These are phyloP conservation scores for Podochytrium sp. DNA, from an alignment of 192 early-diverging fungal genomes.

Conservation along the genomic window DNA sequence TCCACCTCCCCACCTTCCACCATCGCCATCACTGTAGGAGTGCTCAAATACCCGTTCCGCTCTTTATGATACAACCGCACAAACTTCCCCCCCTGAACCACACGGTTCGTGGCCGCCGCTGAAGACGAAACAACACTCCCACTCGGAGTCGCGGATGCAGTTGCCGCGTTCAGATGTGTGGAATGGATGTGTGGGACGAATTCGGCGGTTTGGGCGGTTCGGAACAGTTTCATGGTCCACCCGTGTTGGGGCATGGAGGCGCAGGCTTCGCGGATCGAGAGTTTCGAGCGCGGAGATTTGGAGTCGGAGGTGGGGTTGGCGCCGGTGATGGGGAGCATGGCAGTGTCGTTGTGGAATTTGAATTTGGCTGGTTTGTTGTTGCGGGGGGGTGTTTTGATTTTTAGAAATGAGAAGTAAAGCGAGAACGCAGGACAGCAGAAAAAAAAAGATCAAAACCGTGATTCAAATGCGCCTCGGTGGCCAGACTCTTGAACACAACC, in stretches of 20 bases:
- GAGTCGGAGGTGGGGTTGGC: too few species aligned
- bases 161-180: not conserved
- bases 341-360: constrained; percentile 12
- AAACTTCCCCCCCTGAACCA: constrained; percentile 29
- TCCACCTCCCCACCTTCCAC: constrained; percentile 25
- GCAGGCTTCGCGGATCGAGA: constrained; percentile 28
- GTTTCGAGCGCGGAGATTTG: too few species aligned
- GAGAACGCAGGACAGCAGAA: not conserved
- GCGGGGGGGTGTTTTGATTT: not conserved
- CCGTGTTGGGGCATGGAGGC: constrained; percentile 25
- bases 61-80: constrained; percentile 46
- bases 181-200: not conserved
- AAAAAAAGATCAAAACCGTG: not conserved
- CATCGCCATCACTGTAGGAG: constrained; percentile 13
- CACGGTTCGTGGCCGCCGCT: not conserved
- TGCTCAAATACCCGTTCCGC: constrained; percentile 30
- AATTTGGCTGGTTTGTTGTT: constrained; percentile 21
- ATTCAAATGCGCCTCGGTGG: constrained; percentile 37
- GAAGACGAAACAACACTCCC: not conserved
- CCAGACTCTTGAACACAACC: constrained; percentile 35
- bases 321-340: constrained; percentile 20
- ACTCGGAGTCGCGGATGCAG: not conserved
- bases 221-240: constrained; percentile 33
- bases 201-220: constrained; percentile 22
- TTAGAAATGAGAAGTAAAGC: not conserved